phyloP scores from a whole-genome alignment of 148 eudicot genomes.

The Salicornia ramosissima region DNA sequence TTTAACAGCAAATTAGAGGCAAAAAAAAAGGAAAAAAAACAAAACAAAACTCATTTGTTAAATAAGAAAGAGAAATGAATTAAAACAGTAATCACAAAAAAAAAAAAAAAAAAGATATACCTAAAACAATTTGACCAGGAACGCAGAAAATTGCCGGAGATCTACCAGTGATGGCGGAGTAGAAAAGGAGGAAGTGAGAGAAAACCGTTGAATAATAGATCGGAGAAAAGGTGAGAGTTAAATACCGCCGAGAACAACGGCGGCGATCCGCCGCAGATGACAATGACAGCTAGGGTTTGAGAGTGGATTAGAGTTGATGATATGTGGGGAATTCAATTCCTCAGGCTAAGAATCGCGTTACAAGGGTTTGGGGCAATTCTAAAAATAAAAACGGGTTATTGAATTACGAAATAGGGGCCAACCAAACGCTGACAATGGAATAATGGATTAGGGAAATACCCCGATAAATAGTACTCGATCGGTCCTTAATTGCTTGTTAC shows the following conservation, averaged over 20 bases:
- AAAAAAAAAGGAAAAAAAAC: neutral
- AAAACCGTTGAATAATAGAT: neutral
- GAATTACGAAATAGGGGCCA: neutral
- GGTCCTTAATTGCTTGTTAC: no score
- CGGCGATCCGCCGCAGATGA: neutral
- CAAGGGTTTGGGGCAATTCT: neutral
- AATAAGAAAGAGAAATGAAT: no score
- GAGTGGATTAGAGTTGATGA: neutral
- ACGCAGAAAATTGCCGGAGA: neutral
- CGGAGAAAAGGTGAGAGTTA: neutral
- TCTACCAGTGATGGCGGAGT: neutral
- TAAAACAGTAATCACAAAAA: no score
- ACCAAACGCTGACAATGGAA: neutral
- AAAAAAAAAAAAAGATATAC: neutral
- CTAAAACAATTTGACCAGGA: neutral
- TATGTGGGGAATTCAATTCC: neutral
- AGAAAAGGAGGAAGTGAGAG: neutral
- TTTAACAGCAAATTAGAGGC: no score
- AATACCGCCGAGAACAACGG: neutral
- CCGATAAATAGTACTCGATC: no score
- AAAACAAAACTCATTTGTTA: no score
- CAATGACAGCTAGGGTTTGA: neutral
- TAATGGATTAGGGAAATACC: no score
- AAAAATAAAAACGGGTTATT: neutral
- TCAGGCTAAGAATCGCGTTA: neutral